Evolutionary conservation across 257 asterid species (phyloP).

Genomic region (Ocimum tenuiflorum): DNA sequence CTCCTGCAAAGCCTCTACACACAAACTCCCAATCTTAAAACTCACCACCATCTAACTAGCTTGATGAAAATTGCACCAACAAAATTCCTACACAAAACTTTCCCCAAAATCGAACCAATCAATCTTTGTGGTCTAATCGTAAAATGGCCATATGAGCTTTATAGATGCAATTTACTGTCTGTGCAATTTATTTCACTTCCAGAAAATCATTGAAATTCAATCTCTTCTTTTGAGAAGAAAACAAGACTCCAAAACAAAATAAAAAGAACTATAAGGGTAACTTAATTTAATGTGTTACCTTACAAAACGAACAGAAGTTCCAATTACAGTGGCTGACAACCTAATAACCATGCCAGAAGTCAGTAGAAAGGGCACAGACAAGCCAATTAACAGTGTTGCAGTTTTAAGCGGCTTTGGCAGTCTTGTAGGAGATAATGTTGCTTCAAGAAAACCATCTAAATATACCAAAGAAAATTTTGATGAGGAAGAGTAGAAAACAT

Average conservation of each 20-base stretch:
- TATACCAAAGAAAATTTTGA: constrained; percentile 31
- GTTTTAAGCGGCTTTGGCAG: constrained; percentile 87
- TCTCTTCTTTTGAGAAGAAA: neutral
- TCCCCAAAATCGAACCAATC: too few species aligned
- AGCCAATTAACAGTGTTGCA: constrained; percentile 64
- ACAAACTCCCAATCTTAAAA: too few species aligned
- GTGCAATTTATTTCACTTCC: neutral
- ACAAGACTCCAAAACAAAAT: neutral
- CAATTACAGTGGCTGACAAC: constrained; percentile 54
- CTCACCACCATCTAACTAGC: too few species aligned
- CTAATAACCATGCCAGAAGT: constrained; percentile 76
- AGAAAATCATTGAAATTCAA: neutral
- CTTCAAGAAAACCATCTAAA: constrained; percentile 94
- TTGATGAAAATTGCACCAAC: too few species aligned
- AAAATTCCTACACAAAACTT: too few species aligned
- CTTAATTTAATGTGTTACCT: constrained; percentile 35
- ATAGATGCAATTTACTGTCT: neutral
- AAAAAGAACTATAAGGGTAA: neutral
- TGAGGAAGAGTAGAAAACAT: neutral
- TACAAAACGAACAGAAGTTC: constrained; percentile 59
- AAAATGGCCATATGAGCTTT: neutral
- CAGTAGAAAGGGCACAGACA: constrained; percentile 56
- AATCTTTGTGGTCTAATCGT: neutral
- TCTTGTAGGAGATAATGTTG: constrained; percentile 83
- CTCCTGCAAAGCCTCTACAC: too few species aligned